Evolutionary conservation across 2,329 filamentous ascomycete genomes (phyloP).

Genomic region (Botrytis fragariae): DNA sequence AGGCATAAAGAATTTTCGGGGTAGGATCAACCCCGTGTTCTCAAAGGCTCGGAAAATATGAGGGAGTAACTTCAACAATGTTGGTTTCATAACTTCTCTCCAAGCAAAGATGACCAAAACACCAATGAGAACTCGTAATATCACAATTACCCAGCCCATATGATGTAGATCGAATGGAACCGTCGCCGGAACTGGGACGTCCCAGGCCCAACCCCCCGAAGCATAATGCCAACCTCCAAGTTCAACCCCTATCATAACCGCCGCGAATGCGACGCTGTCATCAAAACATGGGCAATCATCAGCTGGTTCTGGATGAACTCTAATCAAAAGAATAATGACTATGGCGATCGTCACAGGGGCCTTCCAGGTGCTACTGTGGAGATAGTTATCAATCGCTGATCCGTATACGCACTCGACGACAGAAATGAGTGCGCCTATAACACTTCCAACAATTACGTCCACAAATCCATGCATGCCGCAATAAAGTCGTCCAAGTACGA

Average conservation of each 20-base stretch:
- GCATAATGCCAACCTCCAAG: constrained; percentile 78
- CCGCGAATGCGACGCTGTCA: constrained; percentile 90
- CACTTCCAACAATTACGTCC: constrained; percentile 79
- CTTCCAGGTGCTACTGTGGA: constrained; percentile 63
- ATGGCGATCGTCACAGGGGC: constrained; percentile 63
- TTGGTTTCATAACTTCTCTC: constrained; percentile 86
- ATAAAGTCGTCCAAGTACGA: constrained; percentile 87
- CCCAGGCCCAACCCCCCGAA: constrained; percentile 45
- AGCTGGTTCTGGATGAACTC: constrained; percentile 91
- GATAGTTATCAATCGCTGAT: constrained; percentile 64
- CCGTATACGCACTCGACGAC: constrained; percentile 60
- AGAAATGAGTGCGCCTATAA: constrained; percentile 67
- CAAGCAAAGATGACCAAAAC: constrained; percentile 84
- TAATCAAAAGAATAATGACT: constrained; percentile 70
- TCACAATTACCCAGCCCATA: constrained; percentile 63
- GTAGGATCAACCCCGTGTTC: constrained; percentile 72
- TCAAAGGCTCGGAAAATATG: constrained; percentile 87
- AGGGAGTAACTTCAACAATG: constrained; percentile 72
- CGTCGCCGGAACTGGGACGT: constrained; percentile 52
- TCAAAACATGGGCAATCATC: constrained; percentile 98
- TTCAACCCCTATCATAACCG: constrained; percentile 82
- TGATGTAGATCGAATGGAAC: constrained; percentile 64
- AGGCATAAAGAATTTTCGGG: constrained; percentile 85
- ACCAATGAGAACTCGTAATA: constrained; percentile 70
- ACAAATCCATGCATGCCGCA: constrained; percentile 99